Evolutionary conservation across 1,284 basidiomycete genomes (phyloP), one percentile per base, ranked within the genome.

Genomic region (Trichosporon sp.): DNA sequence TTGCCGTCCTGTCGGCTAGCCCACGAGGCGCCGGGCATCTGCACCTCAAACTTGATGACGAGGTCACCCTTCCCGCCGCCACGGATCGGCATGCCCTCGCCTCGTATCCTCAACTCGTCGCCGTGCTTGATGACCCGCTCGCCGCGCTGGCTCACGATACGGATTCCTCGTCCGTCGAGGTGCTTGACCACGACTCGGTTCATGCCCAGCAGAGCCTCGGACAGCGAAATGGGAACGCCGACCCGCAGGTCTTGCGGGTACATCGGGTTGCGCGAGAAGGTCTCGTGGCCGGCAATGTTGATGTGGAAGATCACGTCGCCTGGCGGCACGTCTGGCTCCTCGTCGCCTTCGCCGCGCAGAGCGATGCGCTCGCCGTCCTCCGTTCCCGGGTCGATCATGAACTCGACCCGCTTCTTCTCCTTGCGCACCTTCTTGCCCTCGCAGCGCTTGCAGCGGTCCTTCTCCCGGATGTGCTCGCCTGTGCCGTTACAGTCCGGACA

Each of bases 371-470:
- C 88, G 6, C 88, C 86, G 73, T 95, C 87, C 7, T 86, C 80
- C 85, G 93, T 94, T n/a, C 95, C 95, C 61, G 87, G 88, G 73
- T 95, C 91, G 52, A 98, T 85, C 69, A 87, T 84, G 29, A 95
- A 88, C 70, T 94, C 91, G 69, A 92, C 87, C 59, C 90, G 86
- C 57, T 89, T 91, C 83, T 94, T 96, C 74, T 94, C 92, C 71
- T 89, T 89, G 52, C 89, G 85, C 0, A 88, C 90, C 77, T 89
- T 90, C 61, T 86, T 85, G 9, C 95, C 95, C 75, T 95, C 95
- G 81, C 95, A 99, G 76, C 92, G 95, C 81, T 94, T 97, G 83
- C 95, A 98, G 68, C 91, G 94, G 71, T 97, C 95, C 76, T 95
- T 95, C 70, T 95, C 93, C 62, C 89, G 86, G 40, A 95, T 79